phyloP scores from a whole-genome alignment of 306 rosid species.

The Vachellia collinsii region DNA sequence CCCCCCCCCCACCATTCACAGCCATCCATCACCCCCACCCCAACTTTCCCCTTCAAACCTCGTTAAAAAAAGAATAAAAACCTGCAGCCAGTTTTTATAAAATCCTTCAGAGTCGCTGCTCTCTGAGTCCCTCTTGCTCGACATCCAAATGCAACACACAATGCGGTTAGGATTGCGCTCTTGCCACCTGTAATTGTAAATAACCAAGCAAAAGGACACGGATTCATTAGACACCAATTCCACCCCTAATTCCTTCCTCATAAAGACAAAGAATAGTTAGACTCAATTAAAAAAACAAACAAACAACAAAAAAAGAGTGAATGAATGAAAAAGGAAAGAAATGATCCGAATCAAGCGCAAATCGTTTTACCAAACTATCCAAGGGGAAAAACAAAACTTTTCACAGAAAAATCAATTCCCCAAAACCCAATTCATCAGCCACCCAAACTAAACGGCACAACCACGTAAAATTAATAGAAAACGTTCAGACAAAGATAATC shows the following conservation, averaged over 20 bases:
- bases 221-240: conserved; percentile 16
- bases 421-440: neutral
- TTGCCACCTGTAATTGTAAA: conserved; percentile 69
- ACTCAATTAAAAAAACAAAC: neutral
- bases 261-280: neutral
- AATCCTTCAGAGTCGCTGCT: conserved; percentile 74
- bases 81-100: conserved; percentile 87
- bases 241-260: neutral
- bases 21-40: neutral
- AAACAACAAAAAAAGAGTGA: too few species aligned
- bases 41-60: neutral
- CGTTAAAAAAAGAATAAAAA: conserved; percentile 14
- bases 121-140: conserved; percentile 92
- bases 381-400: neutral
- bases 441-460: neutral
- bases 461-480: neutral
- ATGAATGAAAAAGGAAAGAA: too few species aligned
- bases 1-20: neutral
- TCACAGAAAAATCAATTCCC: neutral
- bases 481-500: neutral
- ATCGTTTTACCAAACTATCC: neutral
- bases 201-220: conserved; percentile 26
- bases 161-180: conserved; percentile 85
- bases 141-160: conserved; percentile 90
- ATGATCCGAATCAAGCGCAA: neutral